A percentile compares a stretch with the other conserved stretches of the same genome.
phyloP scores from a whole-genome alignment of 2,329 filamentous ascomycete genomes.

The Exserohilum turcica region DNA sequence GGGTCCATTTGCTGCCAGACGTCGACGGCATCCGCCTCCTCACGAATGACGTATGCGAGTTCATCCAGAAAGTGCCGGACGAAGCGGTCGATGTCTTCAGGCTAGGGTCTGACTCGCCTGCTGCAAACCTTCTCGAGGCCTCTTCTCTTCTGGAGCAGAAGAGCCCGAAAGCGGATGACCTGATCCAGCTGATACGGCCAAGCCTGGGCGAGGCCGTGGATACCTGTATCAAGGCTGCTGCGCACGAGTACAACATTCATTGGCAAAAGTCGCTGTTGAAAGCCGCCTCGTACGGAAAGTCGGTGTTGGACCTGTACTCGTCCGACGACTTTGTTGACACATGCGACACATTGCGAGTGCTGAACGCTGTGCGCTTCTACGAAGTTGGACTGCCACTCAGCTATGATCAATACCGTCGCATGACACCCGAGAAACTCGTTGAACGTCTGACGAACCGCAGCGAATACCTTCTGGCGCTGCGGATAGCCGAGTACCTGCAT shows the following conservation, averaged over 20 bases:
- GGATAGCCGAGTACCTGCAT: slow-evolving; percentile 83
- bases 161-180: slow-evolving; percentile 95
- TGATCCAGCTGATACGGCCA: slow-evolving; percentile 89
- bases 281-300: slow-evolving; percentile 96
- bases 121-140: slow-evolving; percentile 91
- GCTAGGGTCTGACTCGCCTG: slow-evolving; percentile 83
- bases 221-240: slow-evolving; percentile 89
- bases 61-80: slow-evolving; percentile 89
- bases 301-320: slow-evolving; percentile 94
- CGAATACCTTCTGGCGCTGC: slow-evolving; percentile 88
- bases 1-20: slow-evolving; percentile 87
- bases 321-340: slow-evolving; percentile 99
- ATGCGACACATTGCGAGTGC: slow-evolving; percentile 88
- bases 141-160: slow-evolving; percentile 89
- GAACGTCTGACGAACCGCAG: slow-evolving; percentile 83
- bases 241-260: slow-evolving; percentile 84
- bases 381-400: slow-evolving; percentile 88
- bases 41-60: slow-evolving; percentile 94
- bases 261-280: slow-evolving; percentile 98
- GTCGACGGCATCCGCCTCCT: slow-evolving; percentile 87
- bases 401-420: slow-evolving; percentile 89
- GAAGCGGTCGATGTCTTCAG: slow-evolving; percentile 89
- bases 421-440: slow-evolving; percentile 88
- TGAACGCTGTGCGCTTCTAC: slow-evolving; percentile 91
- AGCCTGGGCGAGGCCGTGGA: slow-evolving; percentile 92